Evolutionary conservation across 805 yeast species (phyloP), one percentile per base, ranked within the genome.

Genomic region (Brettanomyces anomalus): DNA sequence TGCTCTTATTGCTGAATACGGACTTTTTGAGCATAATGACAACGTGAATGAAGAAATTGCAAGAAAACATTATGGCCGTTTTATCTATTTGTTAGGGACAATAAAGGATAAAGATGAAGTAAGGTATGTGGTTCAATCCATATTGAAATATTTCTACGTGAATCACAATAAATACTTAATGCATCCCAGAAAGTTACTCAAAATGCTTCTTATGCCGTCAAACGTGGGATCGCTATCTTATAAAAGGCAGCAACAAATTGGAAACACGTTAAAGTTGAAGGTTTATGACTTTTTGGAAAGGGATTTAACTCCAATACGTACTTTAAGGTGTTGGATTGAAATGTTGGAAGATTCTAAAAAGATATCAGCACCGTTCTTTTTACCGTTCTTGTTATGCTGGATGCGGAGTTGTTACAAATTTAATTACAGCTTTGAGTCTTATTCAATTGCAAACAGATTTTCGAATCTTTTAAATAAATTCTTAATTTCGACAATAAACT

Each of bases 311-410:
- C 17, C 17, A 16, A 20, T 16, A 35, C 19, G 37, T 13, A 35
- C 21, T 13, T 14, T 35, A 16, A 14, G 8, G 37, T 8, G 17
- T n/a, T 35, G 17, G 37, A 19, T 35, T 6, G 19, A 35, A n/a
- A 16, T 14, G 8, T 17, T 35, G 13, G 16, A 8, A 14, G 37
- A 17, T 6, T n/a, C 20, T 35, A 24, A 24, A 24, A 24, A 24
- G 28, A 24, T 24, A 24, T 24, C 28, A 7, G 34, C 34, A 13
- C n/a, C 15, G 14, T 10, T 24, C n/a, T 37, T 28, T 28, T 14
- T 37, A 17, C 40, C 40, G n/a, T 14, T 37, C 17, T 20, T 37
- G n/a, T 13, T 37, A n/a, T 14, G 16, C 20, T 37, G 34, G 33
- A 13, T 20, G 13, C 18, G 34, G 18, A 26, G 33, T 26, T 37